Base-by-base conservation (phyloP, 176 grass and related monocot genomes). In the Poa pratensis region DNA sequence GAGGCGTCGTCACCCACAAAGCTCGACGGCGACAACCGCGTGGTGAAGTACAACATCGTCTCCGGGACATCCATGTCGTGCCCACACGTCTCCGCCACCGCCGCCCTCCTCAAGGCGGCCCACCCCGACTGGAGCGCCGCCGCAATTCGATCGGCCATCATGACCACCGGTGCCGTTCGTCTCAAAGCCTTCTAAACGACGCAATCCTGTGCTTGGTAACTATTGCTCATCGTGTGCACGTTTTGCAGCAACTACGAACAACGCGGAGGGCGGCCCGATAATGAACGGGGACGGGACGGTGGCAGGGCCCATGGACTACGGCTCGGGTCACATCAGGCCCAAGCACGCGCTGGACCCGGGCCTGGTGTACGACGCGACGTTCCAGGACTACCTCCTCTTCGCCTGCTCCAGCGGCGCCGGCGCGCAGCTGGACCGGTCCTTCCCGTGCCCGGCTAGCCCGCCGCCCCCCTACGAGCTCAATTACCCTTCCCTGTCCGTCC, bases 21-120 rank as follows among this genome's bases (percentile, higher is more conserved):
- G 83, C 91, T 99, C 34, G 91, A 89, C 32, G 87, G 78, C 42
- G 96, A 99, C 66, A 28, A 87, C 74, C 86, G 96, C 77, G 87
- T 89, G 71, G 96, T 99, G 11, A 90, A 91, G 88, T 99, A 95
- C 79, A 91, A 93, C 85, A 87, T 97, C 55, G 48, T 90, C 20
- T 97, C 95, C 1, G 95, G 95, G 45, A 97, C 95, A 24, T 97
- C 95, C n/a, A 97, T 97, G 95, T 91, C 95, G 72, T 97, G 95
- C 75, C 95, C 95, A 27, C 95, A 97, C n/a, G 95, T 91, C 40
- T 91, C 96, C 48, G 93, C 96, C 80, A 73, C 86, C n/a, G 90
- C 88, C 16, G 86, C 82, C 13, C 86, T 94, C 54, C 76, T 99
- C 59, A 94, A 84, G 74, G 88, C 96, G 28, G 74, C 91, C 3